Percentiles rank a stretch among this genome's conserved stretches.
Evolutionary conservation across 768 basidiomycete genomes (phyloP).

Genomic region (Lepiota brunneoincarnata): DNA sequence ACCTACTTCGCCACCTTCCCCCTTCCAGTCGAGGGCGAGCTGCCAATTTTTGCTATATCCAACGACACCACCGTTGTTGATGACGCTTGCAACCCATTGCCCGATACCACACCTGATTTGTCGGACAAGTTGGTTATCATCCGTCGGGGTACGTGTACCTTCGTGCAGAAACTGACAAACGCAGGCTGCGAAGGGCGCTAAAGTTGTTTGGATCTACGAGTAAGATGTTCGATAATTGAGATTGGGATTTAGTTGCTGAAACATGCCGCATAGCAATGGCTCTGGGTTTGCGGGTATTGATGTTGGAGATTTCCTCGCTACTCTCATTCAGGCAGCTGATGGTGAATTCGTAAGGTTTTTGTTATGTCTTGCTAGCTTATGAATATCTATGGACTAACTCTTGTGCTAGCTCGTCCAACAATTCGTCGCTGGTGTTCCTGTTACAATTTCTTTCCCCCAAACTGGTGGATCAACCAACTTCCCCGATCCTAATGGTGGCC

Average conservation of each 20-base stretch:
- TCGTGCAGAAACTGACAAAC: conserved; percentile 54
- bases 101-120: conserved; percentile 52
- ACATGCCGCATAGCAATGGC: conserved; percentile 38
- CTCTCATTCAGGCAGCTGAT: conserved; percentile 52
- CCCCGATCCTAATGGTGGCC: conserved; percentile 52
- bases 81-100: conserved; percentile 60
- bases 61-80: conserved; percentile 48
- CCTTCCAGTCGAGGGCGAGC: conserved; percentile 39
- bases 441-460: conserved; percentile 49
- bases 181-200: conserved; percentile 51
- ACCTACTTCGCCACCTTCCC: conserved; percentile 53
- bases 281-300: conserved; percentile 40
- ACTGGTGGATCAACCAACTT: conserved; percentile 37
- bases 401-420: conserved; percentile 42
- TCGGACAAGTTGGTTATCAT: conserved; percentile 52
- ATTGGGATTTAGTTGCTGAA: not conserved
- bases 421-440: conserved; percentile 39
- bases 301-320: conserved; percentile 44
- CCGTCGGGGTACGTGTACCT: conserved; percentile 56
- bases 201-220: conserved; percentile 52
- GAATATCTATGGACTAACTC: not conserved
- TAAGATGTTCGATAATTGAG: conserved; percentile 24
- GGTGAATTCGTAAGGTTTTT: conserved; percentile 48
- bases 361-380: not conserved
- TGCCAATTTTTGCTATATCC: conserved; percentile 59